A percentile compares a stretch with the other conserved stretches of the same genome.
These are phyloP conservation scores for Zasmidium cellare DNA, from an alignment of 2,329 filamentous ascomycete genomes.

Conservation along the genomic window DNA sequence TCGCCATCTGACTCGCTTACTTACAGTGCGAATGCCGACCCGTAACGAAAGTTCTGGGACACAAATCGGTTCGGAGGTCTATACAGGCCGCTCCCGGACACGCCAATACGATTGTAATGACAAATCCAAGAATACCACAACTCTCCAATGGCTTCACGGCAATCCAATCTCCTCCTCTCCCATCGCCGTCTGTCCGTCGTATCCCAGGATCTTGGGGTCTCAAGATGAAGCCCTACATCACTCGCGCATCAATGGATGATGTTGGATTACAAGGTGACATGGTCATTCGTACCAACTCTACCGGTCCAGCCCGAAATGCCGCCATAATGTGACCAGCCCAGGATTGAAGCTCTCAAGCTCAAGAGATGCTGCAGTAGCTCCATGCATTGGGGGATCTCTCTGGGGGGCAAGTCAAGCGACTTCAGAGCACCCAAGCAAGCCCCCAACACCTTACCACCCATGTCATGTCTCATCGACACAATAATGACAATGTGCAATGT, in stretches of 20 bases:
- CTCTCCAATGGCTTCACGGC: background rate
- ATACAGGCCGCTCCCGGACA: background rate
- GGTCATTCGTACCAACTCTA: background rate
- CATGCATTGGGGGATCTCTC: background rate
- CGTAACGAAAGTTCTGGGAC: background rate
- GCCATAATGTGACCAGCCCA: constrained; percentile 1
- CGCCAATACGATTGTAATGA: background rate
- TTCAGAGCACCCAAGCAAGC: background rate
- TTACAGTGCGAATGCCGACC: background rate
- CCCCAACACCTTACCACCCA: background rate
- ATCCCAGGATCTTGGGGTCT: constrained; percentile 6
- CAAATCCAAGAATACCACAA: background rate
- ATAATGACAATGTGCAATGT: too few relatives aligned
- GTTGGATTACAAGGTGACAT: background rate
- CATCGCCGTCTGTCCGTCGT: background rate
- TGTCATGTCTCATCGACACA: background rate
- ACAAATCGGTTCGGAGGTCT: background rate
- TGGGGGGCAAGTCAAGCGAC: background rate
- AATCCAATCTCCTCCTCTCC: background rate
- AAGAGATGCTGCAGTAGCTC: background rate
- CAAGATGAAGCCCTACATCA: background rate
- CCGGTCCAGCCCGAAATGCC: constrained; percentile 2
- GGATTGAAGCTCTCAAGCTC: background rate
- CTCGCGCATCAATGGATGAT: background rate
- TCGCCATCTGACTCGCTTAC: constrained; percentile 11